These are phyloP conservation scores for Massariosphaeria phaeospora DNA, from an alignment of 495 filamentous ascomycete genomes.

Conservation along the genomic window DNA sequence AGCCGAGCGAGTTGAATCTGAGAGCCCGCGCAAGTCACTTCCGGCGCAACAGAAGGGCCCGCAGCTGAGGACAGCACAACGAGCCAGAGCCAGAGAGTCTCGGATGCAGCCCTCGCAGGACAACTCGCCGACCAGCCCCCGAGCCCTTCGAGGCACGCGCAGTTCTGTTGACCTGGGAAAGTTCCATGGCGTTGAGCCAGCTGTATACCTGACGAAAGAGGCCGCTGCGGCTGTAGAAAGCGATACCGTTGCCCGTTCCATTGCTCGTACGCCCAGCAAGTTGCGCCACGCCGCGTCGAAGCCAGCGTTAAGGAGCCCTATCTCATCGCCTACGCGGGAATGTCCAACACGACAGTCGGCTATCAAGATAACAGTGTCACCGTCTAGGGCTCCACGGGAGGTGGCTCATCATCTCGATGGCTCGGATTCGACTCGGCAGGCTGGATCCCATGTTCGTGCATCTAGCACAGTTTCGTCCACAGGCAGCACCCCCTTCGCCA, in stretches of 20 bases:
- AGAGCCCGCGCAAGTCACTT: conserved; percentile 20
- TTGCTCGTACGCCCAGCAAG: not conserved
- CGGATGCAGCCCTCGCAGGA: conserved; percentile 9
- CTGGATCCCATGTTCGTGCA: not conserved
- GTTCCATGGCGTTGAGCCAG: not conserved
- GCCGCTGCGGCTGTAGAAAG: conserved; percentile 11
- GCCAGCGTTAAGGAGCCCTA: conserved; percentile 1
- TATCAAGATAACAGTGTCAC: conserved; percentile 10
- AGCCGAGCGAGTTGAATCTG: not conserved
- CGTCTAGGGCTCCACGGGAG: not conserved
- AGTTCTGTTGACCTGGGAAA: conserved; percentile 11
- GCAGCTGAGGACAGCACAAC: conserved; percentile 9
- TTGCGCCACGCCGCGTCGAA: conserved; percentile 5
- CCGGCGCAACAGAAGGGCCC: conserved; percentile 11
- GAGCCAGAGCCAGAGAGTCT: conserved; percentile 21
- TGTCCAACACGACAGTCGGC: not conserved
- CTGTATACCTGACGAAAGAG: conserved; percentile 17
- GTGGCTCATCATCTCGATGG: not conserved
- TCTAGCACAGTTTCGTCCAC: not conserved
- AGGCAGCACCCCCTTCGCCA: not conserved
- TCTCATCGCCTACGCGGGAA: not conserved
- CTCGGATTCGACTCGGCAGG: not conserved
- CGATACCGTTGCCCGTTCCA: not conserved
- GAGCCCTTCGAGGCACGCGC: conserved; percentile 10
- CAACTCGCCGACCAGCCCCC: not conserved